phyloP scores from a whole-genome alignment of 106 monocot genomes.

The Acanthochlamys bracteata region DNA sequence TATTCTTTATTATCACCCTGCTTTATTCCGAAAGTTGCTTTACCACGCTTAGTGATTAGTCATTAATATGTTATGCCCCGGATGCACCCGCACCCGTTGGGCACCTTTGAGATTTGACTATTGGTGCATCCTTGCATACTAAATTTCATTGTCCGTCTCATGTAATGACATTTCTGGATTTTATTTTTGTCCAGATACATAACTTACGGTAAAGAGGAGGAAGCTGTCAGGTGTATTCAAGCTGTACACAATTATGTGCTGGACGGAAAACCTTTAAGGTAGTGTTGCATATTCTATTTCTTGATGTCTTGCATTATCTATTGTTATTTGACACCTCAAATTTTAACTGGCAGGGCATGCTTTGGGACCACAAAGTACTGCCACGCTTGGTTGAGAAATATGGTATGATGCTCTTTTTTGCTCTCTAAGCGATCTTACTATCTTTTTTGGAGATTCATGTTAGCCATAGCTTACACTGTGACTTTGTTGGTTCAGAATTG shows the following conservation, averaged over 20 bases:
- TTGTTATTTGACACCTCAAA: slow-evolving; percentile 7
- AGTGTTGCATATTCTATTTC: slow-evolving; percentile 5
- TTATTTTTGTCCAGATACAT: slow-evolving; percentile 47
- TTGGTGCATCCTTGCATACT: no score
- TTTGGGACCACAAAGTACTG: slow-evolving; percentile 83
- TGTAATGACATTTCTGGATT: neutral
- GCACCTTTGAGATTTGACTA: no score
- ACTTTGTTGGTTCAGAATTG: slow-evolving; percentile 31
- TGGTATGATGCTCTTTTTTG: slow-evolving; percentile 21
- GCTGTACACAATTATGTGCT: slow-evolving; percentile 67
- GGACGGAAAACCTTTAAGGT: slow-evolving; percentile 79
- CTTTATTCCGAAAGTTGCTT: no score
- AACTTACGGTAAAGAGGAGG: slow-evolving; percentile 86
- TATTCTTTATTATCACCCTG: no score
- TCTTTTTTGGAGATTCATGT: neutral
- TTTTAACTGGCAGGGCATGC: slow-evolving; percentile 39
- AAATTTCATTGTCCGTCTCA: neutral
- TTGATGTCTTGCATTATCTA: neutral
- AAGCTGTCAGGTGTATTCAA: slow-evolving; percentile 89
- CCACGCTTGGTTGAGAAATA: slow-evolving; percentile 63
- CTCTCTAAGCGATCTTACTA: neutral
- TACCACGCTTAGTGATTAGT: no score
- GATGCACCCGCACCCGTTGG: no score
- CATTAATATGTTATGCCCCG: no score
- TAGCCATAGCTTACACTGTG: neutral